Percentiles rank a stretch among this genome's conserved stretches.
phyloP scores from a whole-genome alignment of 345 rosid species.

The Dipteronia dyeriana region DNA sequence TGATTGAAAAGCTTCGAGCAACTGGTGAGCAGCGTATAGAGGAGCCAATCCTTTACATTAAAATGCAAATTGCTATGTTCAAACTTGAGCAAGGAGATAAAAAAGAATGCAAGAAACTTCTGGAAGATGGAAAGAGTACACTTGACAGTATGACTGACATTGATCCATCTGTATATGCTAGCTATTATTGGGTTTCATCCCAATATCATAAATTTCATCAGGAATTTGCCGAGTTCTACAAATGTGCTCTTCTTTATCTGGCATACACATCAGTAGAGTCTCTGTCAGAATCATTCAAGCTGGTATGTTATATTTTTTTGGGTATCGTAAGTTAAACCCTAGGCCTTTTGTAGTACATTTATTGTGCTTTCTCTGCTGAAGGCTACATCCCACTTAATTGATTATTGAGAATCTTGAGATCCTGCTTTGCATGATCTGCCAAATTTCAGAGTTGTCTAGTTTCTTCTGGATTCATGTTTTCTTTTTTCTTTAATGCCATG shows the following conservation, averaged over 20 bases:
- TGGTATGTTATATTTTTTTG: conserved; percentile 46
- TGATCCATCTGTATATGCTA: conserved; percentile 93
- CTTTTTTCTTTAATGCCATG: neutral
- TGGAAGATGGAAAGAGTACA: conserved; percentile 85
- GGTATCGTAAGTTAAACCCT: neutral
- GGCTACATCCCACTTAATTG: neutral
- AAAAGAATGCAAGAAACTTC: conserved; percentile 85
- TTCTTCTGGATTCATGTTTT: neutral
- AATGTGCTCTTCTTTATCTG: conserved; percentile 88
- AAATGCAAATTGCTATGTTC: conserved; percentile 82
- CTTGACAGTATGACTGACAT: conserved; percentile 97
- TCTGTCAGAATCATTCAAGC: conserved; percentile 91
- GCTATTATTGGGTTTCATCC: conserved; percentile 90
- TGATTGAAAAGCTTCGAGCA: conserved; percentile 78
- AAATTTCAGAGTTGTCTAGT: neutral
- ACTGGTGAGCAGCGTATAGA: conserved; percentile 78
- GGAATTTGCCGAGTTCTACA: conserved; percentile 94
- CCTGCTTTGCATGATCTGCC: neutral
- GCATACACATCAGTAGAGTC: conserved; percentile 95
- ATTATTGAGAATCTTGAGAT: neutral
- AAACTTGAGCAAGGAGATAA: conserved; percentile 91
- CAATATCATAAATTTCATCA: conserved; percentile 79
- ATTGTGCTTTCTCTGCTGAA: neutral
- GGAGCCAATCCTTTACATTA: conserved; percentile 87
- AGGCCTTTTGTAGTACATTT: neutral